Percentiles rank a stretch among this genome's conserved stretches.
phyloP scores from a whole-genome alignment of 345 rosid species.

The Gossypium thurberi region DNA sequence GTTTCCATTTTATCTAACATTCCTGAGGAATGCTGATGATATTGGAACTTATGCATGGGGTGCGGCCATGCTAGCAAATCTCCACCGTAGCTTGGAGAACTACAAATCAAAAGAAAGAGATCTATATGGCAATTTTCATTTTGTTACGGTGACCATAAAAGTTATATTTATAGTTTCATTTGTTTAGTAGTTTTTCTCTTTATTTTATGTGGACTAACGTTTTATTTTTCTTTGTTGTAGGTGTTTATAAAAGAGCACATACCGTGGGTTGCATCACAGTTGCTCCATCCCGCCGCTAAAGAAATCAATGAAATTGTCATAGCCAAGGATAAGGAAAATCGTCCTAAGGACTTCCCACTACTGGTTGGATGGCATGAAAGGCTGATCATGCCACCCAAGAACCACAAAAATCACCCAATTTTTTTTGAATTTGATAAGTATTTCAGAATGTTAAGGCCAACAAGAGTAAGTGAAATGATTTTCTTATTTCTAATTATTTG shows the following conservation, averaged over 20 bases:
- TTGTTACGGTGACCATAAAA: background rate
- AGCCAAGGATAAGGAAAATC: background rate
- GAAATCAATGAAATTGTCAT: too few species aligned
- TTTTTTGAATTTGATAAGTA: background rate
- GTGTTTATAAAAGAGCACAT: too few species aligned
- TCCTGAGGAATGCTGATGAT: background rate
- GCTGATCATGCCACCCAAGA: background rate
- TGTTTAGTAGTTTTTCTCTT: background rate
- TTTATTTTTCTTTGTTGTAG: too few species aligned
- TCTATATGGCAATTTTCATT: background rate
- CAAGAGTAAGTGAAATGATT: background rate
- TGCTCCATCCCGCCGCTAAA: background rate
- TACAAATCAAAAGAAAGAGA: too few species aligned
- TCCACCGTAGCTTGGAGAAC: too few species aligned
- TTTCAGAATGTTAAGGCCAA: too few species aligned
- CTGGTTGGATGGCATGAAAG: background rate
- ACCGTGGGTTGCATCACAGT: background rate
- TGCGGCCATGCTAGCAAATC: background rate
- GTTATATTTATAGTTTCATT: too few species aligned
- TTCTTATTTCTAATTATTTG: too few species aligned
- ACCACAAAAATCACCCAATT: too few species aligned
- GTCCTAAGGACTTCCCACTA: background rate
- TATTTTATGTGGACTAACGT: background rate
- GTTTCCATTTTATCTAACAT: background rate
- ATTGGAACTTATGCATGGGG: background rate